Evolutionary conservation across 2,329 filamentous ascomycete genomes (phyloP), one percentile per base, ranked within the genome.

Genomic region (Trichophyton mentagrophytes): DNA sequence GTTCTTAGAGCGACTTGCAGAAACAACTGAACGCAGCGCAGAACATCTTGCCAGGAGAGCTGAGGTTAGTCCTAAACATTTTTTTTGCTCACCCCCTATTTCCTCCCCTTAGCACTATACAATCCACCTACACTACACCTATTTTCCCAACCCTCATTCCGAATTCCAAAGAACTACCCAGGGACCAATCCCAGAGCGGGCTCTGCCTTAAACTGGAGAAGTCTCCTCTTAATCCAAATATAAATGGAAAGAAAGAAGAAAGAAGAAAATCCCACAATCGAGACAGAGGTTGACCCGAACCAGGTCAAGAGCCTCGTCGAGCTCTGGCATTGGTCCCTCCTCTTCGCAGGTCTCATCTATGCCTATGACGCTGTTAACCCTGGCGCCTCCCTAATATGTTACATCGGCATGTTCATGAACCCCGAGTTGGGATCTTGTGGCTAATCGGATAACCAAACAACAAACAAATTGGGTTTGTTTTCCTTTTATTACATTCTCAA

Each of bases 21-120:
- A 79, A 30, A 77, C 81, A 46, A 77, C 81, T 63, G 82, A 82
- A 71, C 83, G 83, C 65, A 82, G 76, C 57, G 67, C 73, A 25
- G 74, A 76, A 62, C 70, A 71, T 38, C 68, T 76, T 33, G 73
- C 73, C 33, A 71, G 74, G 62, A 73, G 74, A 62, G 73, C 73
- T 63, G 73, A 76, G 73, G 74, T 76, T 40, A 69, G 71, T 72
- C 53, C 44, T 62, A 44, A 36, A 58, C 25, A 15, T 63, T 64
- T 63, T 11, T 58, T 42, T n/a, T 20, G 11, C 11, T 38, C 3
- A 38, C 33, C 33, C 11, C 33, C 33, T 38, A 25, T 42, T 55
- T 55, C 30, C 38, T 9, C 36, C 25, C n/a, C 9, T 58, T 36
- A 58, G 4, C 36, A 57, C 36, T 40, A n/a, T 15, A 36, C 22